A percentile compares a stretch with the other conserved stretches of the same genome.
These are phyloP conservation scores for Hypomyces perniciosus DNA, from an alignment of 2,329 filamentous ascomycete genomes.

Conservation along the genomic window DNA sequence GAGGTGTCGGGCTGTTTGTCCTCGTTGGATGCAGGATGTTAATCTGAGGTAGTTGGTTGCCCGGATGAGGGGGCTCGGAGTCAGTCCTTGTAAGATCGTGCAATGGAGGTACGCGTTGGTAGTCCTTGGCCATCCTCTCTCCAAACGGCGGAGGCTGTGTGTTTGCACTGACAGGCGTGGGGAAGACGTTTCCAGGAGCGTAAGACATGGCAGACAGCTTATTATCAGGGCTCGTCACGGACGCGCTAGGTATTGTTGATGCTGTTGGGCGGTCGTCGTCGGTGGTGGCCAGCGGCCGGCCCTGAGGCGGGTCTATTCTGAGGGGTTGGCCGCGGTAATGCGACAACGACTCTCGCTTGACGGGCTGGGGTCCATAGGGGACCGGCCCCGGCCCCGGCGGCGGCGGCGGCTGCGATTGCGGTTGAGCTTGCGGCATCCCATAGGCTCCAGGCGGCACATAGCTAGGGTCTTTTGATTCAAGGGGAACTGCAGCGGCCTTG, in stretches of 20 bases:
- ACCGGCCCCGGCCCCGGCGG: background rate
- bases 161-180: conserved; percentile 57
- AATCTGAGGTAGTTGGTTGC: conserved; percentile 49
- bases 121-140: conserved; percentile 51
- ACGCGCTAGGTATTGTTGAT: conserved; percentile 53
- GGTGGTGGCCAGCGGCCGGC: conserved; percentile 42
- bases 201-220: conserved; percentile 56
- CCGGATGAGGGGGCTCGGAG: conserved; percentile 47
- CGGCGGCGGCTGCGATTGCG: conserved; percentile 6
- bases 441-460: conserved; percentile 58
- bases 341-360: conserved; percentile 52
- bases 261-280: conserved; percentile 56
- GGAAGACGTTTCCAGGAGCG: conserved; percentile 50
- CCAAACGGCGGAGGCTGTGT: conserved; percentile 39
- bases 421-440: conserved; percentile 47
- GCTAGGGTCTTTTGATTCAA: conserved; percentile 75
- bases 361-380: conserved; percentile 29
- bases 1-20: conserved; percentile 42
- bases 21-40: conserved; percentile 47
- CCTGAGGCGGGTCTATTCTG: conserved; percentile 58
- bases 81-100: conserved; percentile 54
- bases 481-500: conserved; percentile 61
- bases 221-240: conserved; percentile 52
- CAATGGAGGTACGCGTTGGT: conserved; percentile 54
- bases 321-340: conserved; percentile 56